A percentile compares a stretch with the other conserved stretches of the same genome.
Conservation (phyloP, 352 stramenopile species). For the Globisporangium abappressorium region DNA sequence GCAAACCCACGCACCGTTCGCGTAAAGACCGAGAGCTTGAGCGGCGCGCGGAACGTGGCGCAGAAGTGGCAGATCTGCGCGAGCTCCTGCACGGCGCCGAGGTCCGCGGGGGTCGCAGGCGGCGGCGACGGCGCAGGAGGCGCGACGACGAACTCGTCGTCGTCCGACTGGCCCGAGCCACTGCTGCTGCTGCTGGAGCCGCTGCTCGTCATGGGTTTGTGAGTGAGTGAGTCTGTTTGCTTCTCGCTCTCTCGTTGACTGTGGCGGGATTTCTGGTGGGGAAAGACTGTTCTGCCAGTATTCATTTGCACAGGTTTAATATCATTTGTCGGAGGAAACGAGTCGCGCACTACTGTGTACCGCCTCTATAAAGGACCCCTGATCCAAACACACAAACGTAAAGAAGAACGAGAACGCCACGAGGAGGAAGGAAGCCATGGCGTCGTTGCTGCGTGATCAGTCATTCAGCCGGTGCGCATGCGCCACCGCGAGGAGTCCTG, state of each 20-base stretch:
- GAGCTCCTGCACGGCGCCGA: constrained; percentile 46
- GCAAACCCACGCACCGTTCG: constrained; percentile 51
- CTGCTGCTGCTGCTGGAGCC: constrained; percentile 36
- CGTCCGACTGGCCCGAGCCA: constrained; percentile 39
- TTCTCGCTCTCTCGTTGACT: neutral
- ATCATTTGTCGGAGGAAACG: neutral
- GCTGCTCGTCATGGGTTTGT: constrained; percentile 27
- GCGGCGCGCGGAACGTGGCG: constrained; percentile 56
- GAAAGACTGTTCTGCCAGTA: neutral
- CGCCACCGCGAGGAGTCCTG: constrained; percentile 31
- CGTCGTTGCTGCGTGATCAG: neutral
- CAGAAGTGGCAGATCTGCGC: constrained; percentile 81
- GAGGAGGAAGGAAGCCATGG: constrained; percentile 7
- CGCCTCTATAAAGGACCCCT: neutral
- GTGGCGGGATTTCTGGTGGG: neutral
- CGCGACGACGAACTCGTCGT: constrained; percentile 24
- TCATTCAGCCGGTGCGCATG: neutral
- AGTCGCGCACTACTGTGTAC: neutral
- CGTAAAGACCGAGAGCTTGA: constrained; percentile 70
- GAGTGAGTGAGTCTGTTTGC: neutral
- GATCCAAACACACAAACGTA: neutral
- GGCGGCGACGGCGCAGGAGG: constrained; percentile 2
- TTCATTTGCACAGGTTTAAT: neutral
- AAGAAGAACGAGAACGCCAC: neutral
- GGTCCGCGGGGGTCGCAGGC: constrained; percentile 21